Conservation (phyloP, 176 grass and related monocot species). For the Oryza officinalis region DNA sequence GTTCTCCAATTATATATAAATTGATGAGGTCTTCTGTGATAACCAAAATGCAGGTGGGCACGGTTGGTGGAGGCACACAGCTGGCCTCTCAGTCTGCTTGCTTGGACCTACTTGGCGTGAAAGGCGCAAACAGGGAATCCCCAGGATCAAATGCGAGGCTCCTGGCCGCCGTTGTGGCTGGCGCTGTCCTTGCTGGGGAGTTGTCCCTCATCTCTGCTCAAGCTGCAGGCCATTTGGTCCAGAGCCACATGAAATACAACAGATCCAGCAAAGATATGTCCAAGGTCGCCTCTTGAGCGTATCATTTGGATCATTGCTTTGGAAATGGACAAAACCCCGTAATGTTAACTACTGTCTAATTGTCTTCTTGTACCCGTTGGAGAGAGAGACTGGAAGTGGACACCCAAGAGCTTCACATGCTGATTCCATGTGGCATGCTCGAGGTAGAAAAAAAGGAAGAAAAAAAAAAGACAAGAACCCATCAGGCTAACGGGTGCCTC, state of each 20-base stretch:
- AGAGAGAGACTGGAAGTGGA: conserved; percentile 3
- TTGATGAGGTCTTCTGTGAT: conserved; percentile 32
- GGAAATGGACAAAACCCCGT: neutral
- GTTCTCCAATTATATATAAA: conserved; percentile 13
- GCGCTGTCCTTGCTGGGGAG: conserved; percentile 86
- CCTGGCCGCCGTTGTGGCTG: conserved; percentile 72
- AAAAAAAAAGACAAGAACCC: neutral
- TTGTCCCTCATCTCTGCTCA: conserved; percentile 89
- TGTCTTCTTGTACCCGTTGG: conserved; percentile 13
- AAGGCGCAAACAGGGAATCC: conserved; percentile 72
- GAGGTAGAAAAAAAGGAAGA: neutral
- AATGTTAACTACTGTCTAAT: conserved; percentile 27
- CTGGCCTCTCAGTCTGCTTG: conserved; percentile 90
- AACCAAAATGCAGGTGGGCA: conserved; percentile 72
- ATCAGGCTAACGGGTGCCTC: neutral
- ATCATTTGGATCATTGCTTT: conserved; percentile 16
- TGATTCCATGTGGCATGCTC: conserved; percentile 25
- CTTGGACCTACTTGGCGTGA: conserved; percentile 82
- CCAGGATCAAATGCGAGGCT: conserved; percentile 84
- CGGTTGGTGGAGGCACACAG: conserved; percentile 87
- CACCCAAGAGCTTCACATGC: neutral
- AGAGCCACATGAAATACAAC: conserved; percentile 98
- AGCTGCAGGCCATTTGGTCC: conserved; percentile 84
- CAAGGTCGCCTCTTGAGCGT: conserved; percentile 48
- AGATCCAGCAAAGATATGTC: conserved; percentile 76